Evolutionary conservation across 75 land plant species (phyloP), one percentile per base, ranked within the genome.

Genomic region (Picea sitchensis): DNA sequence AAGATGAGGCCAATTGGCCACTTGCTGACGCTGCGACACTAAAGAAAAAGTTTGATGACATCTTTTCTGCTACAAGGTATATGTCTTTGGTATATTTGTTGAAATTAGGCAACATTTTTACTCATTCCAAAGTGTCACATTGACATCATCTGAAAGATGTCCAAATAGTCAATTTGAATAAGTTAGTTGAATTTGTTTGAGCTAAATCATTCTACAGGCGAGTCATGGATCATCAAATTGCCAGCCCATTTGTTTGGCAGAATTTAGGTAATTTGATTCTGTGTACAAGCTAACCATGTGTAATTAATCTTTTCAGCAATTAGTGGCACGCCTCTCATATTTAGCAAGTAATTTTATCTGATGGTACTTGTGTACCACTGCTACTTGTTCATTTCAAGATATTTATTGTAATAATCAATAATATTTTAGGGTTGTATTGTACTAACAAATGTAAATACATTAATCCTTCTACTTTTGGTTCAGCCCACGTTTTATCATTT

Each of bases 1-100:
- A 96, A 79, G 99, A 96, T 87, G 99, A 96, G 31, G 93, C 99
- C 11, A 94, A 94, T 61, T 96, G 99, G 99, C 99, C 99, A 44
- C 80, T 96, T 75, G 95, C 96, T 77, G 99, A 96, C 65, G 90
- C 94, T 14, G 85, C 99, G 5, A 91, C 90, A 31, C 83, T 96
- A 58, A 96, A 96, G 83, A 96, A 93, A 75, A 96, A 96, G 86
- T 96, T 96, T 83, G 99, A 96, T 84, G 99, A 96, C 71, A 96
- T 96, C 77, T 96, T 96, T 79, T 96, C 99, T 67, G 99, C 99
- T 31, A 96, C 99, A 61, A 77, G 95, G 99, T 94, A 84, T 36
- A 31, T 76, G 36, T 67, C 38, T 34, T 67, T 17, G 71, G 4
- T 15, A 36, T 26, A 51, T 51, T 51, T 64, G 71, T 67, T 67